Evolutionary conservation across 495 filamentous ascomycete species (phyloP).

Genomic region (Aspergillus bertholletiae): DNA sequence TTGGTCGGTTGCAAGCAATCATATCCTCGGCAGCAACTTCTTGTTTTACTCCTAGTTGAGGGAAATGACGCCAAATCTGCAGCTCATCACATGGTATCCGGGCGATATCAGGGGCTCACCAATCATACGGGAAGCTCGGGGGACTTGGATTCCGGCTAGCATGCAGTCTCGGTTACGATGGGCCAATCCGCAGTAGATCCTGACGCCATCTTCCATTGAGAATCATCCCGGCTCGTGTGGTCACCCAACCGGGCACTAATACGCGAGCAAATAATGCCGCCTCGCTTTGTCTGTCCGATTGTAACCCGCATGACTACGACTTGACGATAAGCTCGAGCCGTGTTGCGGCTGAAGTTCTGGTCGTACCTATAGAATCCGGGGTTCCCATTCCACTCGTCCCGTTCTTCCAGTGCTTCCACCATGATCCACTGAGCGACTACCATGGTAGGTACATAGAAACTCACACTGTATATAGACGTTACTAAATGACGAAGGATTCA

Average conservation of each 20-base stretch:
- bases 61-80: neutral
- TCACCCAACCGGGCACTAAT: neutral
- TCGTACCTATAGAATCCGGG: neutral
- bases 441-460: constrained; percentile 9
- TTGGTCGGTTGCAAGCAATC: neutral
- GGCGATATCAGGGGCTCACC: neutral
- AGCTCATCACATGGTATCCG: neutral
- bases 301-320: neutral
- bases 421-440: neutral
- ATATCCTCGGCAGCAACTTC: neutral
- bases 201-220: neutral
- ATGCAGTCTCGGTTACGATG: neutral
- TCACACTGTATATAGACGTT: no score
- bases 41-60: neutral
- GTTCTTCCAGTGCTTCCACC: neutral
- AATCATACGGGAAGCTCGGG: neutral
- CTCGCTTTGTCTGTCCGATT: neutral
- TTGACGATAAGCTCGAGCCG: neutral
- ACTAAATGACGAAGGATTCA: constrained; percentile 20
- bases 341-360: neutral
- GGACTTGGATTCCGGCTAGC: neutral
- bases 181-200: neutral
- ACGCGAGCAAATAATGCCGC: neutral
- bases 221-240: neutral
- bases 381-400: neutral